phyloP scores from a whole-genome alignment of 2,329 filamentous ascomycete genomes.

The Monilinia fructigena region DNA sequence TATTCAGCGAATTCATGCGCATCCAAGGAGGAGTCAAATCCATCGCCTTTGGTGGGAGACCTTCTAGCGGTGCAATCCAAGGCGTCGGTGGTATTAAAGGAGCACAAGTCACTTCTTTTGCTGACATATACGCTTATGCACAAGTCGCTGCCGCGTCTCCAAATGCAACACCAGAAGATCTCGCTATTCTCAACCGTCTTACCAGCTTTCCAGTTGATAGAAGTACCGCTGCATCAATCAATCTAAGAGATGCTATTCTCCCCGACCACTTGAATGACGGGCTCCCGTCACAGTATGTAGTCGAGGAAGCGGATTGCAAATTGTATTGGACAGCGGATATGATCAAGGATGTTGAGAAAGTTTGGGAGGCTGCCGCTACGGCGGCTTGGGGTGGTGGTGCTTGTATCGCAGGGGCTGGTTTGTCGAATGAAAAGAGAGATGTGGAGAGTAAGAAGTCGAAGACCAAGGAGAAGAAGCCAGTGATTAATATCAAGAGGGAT shows the following conservation, averaged over 20 bases:
- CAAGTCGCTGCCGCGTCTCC: slow-evolving; percentile 26
- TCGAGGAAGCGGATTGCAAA: slow-evolving; percentile 60
- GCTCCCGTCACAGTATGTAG: slow-evolving; percentile 57
- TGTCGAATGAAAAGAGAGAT: slow-evolving; percentile 27
- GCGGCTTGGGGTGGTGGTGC: slow-evolving; percentile 44
- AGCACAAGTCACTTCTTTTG: slow-evolving; percentile 40
- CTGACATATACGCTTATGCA: slow-evolving; percentile 28
- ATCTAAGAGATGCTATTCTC: slow-evolving; percentile 44
- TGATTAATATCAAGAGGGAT: slow-evolving; percentile 1
- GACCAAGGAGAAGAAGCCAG: slow-evolving; percentile 7
- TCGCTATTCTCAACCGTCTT: slow-evolving; percentile 28
- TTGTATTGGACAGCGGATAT: slow-evolving; percentile 58
- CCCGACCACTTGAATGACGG: slow-evolving; percentile 39
- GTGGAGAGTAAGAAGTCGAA: slow-evolving; percentile 1
- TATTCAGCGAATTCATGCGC: slow-evolving; percentile 56
- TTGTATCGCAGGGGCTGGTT: slow-evolving; percentile 38
- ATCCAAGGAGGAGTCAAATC: slow-evolving; percentile 53
- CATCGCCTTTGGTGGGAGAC: slow-evolving; percentile 59
- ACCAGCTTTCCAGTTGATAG: slow-evolving; percentile 29
- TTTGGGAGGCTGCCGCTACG: slow-evolving; percentile 51
- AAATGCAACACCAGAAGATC: slow-evolving; percentile 24
- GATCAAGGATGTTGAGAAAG: slow-evolving; percentile 49
- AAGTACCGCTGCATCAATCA: slow-evolving; percentile 42
- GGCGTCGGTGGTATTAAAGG: slow-evolving; percentile 66
- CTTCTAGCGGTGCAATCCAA: slow-evolving; percentile 55